phyloP scores from a whole-genome alignment of 1,284 basidiomycete species.

The Sanguinoderma infundibulare region DNA sequence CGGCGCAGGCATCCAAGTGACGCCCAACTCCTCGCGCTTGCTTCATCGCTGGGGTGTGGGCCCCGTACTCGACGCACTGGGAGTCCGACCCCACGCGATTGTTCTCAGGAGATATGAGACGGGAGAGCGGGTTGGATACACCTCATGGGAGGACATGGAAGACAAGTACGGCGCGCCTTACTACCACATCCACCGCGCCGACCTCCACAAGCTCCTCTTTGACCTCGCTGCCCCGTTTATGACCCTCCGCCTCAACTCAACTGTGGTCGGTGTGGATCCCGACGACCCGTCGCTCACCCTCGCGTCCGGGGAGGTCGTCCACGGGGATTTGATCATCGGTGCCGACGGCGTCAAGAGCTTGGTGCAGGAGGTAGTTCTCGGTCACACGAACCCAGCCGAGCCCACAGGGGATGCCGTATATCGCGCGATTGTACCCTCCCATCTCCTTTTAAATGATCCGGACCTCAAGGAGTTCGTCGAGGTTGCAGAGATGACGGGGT shows the following conservation, averaged over 20 bases:
- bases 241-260: slow-evolving; percentile 47
- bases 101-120: slow-evolving; percentile 45
- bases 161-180: slow-evolving; percentile 48
- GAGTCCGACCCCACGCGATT: slow-evolving; percentile 46
- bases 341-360: slow-evolving; percentile 56
- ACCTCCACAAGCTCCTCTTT: slow-evolving; percentile 56
- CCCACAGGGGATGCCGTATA: slow-evolving; percentile 60
- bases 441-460: slow-evolving; percentile 50
- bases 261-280: slow-evolving; percentile 48
- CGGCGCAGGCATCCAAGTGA: slow-evolving; percentile 56
- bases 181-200: slow-evolving; percentile 60
- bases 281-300: slow-evolving; percentile 41
- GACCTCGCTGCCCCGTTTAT: slow-evolving; percentile 51
- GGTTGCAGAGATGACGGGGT: slow-evolving; percentile 45
- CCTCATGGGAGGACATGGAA: slow-evolving; percentile 43
- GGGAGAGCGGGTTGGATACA: slow-evolving; percentile 48
- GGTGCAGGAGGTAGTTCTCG: slow-evolving; percentile 51
- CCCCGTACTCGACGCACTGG: slow-evolving; percentile 37
- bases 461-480: slow-evolving; percentile 47
- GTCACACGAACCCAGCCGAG: slow-evolving; percentile 33
- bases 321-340: slow-evolving; percentile 47
- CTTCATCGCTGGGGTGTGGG: slow-evolving; percentile 48
- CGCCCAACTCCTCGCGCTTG: slow-evolving; percentile 48
- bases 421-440: slow-evolving; percentile 51
- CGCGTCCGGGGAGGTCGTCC: slow-evolving; percentile 40